Conservation (phyloP, 192 early-diverging fungal genomes). For the Phycomyces blakesleeanus region DNA sequence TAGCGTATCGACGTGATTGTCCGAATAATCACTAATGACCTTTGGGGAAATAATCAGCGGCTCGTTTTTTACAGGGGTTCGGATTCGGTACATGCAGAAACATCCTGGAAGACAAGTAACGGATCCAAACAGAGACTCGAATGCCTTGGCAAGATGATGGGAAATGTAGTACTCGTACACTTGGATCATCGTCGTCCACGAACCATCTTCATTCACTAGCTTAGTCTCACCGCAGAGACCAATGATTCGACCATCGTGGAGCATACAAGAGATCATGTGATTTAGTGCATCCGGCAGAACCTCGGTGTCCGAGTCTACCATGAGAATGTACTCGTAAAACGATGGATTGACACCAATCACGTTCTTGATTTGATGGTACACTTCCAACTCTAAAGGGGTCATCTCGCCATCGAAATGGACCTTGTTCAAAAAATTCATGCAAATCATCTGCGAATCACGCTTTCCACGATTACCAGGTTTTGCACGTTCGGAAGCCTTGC, state of each 20-base stretch:
- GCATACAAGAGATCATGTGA: constrained; percentile 86
- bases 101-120: constrained; percentile 98
- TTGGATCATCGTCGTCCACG: constrained; percentile 98
- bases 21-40: constrained; percentile 91
- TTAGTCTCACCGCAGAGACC: constrained; percentile 96
- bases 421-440: constrained; percentile 97
- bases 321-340: constrained; percentile 95
- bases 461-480: constrained; percentile 96
- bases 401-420: constrained; percentile 93
- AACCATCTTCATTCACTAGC: constrained; percentile 87
- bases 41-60: constrained; percentile 87
- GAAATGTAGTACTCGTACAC: constrained; percentile 99
- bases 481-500: constrained; percentile 76
- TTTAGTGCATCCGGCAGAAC: constrained; percentile 88
- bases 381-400: constrained; percentile 94
- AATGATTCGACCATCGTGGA: constrained; percentile 87
- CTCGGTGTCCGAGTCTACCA: constrained; percentile 98
- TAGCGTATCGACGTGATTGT: constrained; percentile 92
- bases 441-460: constrained; percentile 96
- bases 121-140: constrained; percentile 95
- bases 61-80: constrained; percentile 81
- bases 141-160: constrained; percentile 95
- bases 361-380: constrained; percentile 99
- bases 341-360: constrained; percentile 96
- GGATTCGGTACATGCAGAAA: constrained; percentile 99